Evolutionary conservation across 305 asterid genomes (phyloP), one percentile per base, ranked within the genome.

Genomic region (Fraxinus latifolia): DNA sequence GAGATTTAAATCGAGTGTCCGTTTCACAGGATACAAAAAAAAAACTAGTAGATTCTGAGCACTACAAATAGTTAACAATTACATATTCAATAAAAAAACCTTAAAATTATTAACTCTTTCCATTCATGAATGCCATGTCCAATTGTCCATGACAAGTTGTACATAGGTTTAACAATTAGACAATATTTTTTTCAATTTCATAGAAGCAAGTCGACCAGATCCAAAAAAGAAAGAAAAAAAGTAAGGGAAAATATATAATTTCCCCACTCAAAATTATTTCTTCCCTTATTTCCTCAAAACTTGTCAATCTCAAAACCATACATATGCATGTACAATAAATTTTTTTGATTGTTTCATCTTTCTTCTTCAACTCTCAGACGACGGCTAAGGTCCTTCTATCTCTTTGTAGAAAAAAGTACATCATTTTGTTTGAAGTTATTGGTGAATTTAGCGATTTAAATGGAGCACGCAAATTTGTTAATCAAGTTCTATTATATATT

Each of bases 391-490:
- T 12, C 53, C 53, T 44, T 12, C 53, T 12, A 44, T 12, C n/a
- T 44, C n/a, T 44, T 12, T 44, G 53, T n/a, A 44, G n/a, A 39
- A 39, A 39, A 0, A 37, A 37, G 3, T 37, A 8, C 47, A 8
- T 39, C 47, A 39, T 39, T 1, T 39, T 8, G 2, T 8, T 23
- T 7, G 31, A 44, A 44, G 53, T 44, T 44, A 11, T 19, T 5
- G 68, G 32, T 19, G 32, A 62, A 62, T 23, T 21, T 7, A 1
- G 15, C 23, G 15, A 9, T 17, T 62, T 23, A 7, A 5, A 83
- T 83, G 86, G 79, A 82, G 76, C 76, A 81, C 12, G 87, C 85
- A 33, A 82, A 84, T 81, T 23, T 84, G 85, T 85, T 84, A 84
- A 72, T 7, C 12, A 9, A 47, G 17, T 68, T 74, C 68, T 21